Conservation (phyloP, 1,139 yeast species). For the Wickerhamomyces sp. region DNA sequence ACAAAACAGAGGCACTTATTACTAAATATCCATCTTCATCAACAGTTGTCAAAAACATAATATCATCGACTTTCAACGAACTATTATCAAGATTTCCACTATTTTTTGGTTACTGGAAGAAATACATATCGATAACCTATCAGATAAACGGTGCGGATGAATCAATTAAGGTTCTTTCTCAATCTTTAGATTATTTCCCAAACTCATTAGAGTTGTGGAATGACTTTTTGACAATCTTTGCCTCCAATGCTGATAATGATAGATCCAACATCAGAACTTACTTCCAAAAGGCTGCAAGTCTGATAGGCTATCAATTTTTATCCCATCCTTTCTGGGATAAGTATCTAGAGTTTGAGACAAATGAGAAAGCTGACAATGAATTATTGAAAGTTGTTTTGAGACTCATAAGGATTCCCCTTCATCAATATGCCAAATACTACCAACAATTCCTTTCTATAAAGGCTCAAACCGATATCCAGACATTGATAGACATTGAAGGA, state of each 20-base stretch:
- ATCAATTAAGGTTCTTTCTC: constrained; percentile 43
- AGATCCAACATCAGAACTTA: constrained; percentile 31
- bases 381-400: constrained; percentile 36
- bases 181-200: constrained; percentile 47
- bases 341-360: constrained; percentile 44
- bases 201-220: constrained; percentile 61
- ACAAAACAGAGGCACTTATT: constrained; percentile 26
- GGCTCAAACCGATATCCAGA: constrained; percentile 26
- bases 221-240: constrained; percentile 52
- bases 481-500: constrained; percentile 29
- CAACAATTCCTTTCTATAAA: constrained; percentile 42
- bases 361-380: constrained; percentile 22
- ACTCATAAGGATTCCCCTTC: constrained; percentile 51
- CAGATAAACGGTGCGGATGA: constrained; percentile 49
- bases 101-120: constrained; percentile 56
- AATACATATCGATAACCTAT: constrained; percentile 47
- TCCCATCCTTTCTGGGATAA: constrained; percentile 67
- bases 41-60: constrained; percentile 23
- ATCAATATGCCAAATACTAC: constrained; percentile 65
- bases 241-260: constrained; percentile 31
- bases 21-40: constrained; percentile 31
- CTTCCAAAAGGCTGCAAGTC: constrained; percentile 36
- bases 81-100: constrained; percentile 51
- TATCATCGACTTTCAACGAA: constrained; percentile 32
- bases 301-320: constrained; percentile 53